phyloP scores from a whole-genome alignment of 2,329 filamentous ascomycete genomes.

The Parasarocladium wereldwijsianum region DNA sequence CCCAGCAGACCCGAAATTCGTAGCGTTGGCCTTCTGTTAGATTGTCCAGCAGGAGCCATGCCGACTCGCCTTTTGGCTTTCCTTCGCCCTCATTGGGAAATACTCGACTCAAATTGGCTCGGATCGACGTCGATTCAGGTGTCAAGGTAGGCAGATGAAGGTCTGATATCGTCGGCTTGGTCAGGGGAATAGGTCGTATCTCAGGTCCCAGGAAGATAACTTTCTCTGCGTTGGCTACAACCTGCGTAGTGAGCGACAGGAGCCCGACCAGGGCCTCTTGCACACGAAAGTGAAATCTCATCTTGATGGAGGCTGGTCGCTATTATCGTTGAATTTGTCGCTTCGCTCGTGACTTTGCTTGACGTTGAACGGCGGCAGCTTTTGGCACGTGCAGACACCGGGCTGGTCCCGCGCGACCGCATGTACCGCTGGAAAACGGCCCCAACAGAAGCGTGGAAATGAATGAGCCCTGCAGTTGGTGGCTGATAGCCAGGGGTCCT shows the following conservation, averaged over 20 bases:
- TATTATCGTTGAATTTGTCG: no score
- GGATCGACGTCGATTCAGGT: constrained; percentile 37
- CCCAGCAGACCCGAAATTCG: constrained; percentile 87
- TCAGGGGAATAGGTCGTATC: constrained; percentile 33
- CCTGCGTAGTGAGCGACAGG: constrained; percentile 6
- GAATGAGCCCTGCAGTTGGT: no score
- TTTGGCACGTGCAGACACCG: no score
- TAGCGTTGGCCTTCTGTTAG: constrained; percentile 64
- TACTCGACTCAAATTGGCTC: constrained; percentile 48
- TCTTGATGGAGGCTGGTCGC: no score
- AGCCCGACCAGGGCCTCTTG: no score
- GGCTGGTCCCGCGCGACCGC: no score
- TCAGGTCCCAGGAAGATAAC: constrained; percentile 67
- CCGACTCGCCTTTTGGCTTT: constrained; percentile 36
- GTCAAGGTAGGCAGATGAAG: constrained; percentile 53
- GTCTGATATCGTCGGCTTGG: constrained; percentile 26
- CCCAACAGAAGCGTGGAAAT: no score
- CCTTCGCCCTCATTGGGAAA: constrained; percentile 41
- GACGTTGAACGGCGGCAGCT: no score
- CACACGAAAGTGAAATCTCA: no score
- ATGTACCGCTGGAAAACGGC: no score
- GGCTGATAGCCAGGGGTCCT: no score
- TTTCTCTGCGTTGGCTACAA: constrained; percentile 73
- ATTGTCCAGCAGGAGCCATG: constrained; percentile 66
- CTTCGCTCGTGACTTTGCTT: no score